Evolutionary conservation across 352 stramenopile species (phyloP).

Genomic region (Phytophthora kernoviae): DNA sequence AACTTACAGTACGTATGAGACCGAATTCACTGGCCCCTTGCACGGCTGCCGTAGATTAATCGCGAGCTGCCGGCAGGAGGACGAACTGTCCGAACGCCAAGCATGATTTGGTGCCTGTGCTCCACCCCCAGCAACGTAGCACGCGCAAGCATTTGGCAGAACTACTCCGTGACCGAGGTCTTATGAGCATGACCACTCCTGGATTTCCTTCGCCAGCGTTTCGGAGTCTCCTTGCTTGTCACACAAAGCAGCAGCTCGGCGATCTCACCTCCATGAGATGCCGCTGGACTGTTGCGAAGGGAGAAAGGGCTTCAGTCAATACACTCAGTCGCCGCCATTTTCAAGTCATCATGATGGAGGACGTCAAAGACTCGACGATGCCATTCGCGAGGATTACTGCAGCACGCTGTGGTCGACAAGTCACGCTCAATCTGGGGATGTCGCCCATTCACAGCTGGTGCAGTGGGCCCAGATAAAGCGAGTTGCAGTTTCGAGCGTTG

Average conservation of each 20-base stretch:
- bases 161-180: conserved; percentile 1
- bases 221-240: conserved; percentile 7
- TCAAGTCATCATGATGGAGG: too few relatives aligned
- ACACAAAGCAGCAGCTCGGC: conserved; percentile 12
- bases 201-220: conserved; percentile 13
- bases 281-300: conserved; percentile 16
- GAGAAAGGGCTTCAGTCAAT: too few relatives aligned
- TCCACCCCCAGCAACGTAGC: conserved; percentile 17
- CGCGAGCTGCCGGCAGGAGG: background rate
- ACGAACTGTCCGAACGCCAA: conserved; percentile 16
- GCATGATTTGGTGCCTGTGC: conserved; percentile 14
- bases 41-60: background rate
- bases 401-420: conserved; percentile 1
- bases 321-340: too few relatives aligned
- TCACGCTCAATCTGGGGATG: background rate
- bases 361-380: too few relatives aligned
- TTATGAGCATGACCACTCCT: conserved; percentile 13
- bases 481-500: conserved; percentile 1
- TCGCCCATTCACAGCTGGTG: conserved; percentile 10
- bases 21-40: background rate
- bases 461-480: conserved; percentile 24
- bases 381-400: conserved; percentile 13
- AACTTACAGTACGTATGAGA: conserved; percentile 6
- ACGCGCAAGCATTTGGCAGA: conserved; percentile 16
- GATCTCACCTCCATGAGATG: conserved; percentile 14